These are phyloP conservation scores for Coemansia sp. DNA, from an alignment of 192 early-diverging fungal genomes.

Conservation along the genomic window DNA sequence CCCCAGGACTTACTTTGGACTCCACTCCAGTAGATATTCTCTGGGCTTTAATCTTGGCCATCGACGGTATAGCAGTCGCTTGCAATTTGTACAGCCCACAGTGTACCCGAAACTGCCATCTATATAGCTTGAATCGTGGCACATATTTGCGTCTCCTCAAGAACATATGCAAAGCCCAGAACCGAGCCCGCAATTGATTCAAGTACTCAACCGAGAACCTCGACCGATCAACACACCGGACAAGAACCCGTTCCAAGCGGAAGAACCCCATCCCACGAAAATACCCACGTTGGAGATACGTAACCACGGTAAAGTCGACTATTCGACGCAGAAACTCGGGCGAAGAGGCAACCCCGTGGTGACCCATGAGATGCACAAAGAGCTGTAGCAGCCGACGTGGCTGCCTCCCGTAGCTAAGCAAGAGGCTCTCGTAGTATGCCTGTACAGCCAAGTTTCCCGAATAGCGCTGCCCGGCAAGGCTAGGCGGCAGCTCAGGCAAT, in stretches of 20 bases:
- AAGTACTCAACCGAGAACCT: conserved; percentile 18
- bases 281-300: conserved; percentile 22
- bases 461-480: not conserved
- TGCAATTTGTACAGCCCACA: conserved; percentile 3
- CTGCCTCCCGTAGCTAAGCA: not conserved
- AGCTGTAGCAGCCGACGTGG: conserved; percentile 20
- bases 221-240: conserved; percentile 19
- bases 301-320: conserved; percentile 15
- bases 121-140: conserved; percentile 19
- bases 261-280: conserved; percentile 34
- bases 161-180: conserved; percentile 52
- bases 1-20: conserved; percentile 2
- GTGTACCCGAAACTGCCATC: conserved; percentile 19
- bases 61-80: conserved; percentile 25
- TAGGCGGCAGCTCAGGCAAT: conserved; percentile 20
- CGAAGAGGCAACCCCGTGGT: conserved; percentile 15
- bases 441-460: not conserved
- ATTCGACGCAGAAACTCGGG: conserved; percentile 15
- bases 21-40: conserved; percentile 3
- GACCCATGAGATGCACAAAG: conserved; percentile 25
- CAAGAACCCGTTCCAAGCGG: conserved; percentile 31
- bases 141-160: conserved; percentile 33
- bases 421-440: conserved; percentile 36
- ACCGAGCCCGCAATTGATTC: conserved; percentile 20
- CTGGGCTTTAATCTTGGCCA: conserved; percentile 15